Evolutionary conservation across 192 early-diverging fungal genomes (phyloP).

Genomic region (Coemansia sp.): DNA sequence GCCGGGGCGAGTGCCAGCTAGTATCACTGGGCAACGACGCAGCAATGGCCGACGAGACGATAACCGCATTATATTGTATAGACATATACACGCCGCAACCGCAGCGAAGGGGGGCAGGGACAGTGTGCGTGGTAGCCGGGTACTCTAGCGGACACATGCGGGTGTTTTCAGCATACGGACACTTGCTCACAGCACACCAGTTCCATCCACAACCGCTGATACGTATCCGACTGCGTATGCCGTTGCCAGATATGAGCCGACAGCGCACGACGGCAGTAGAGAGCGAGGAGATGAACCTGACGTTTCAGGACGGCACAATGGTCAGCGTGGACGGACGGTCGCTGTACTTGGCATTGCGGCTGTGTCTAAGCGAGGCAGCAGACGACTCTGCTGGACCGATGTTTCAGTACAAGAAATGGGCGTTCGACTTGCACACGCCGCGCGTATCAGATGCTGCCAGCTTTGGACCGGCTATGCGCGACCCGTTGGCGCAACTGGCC

Average conservation of each 20-base stretch:
- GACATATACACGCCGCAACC: slow-evolving; percentile 19
- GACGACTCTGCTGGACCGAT: slow-evolving; percentile 22
- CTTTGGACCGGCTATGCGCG: slow-evolving; percentile 32
- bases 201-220: slow-evolving; percentile 32
- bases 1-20: slow-evolving; percentile 17
- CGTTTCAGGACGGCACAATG: slow-evolving; percentile 41
- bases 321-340: slow-evolving; percentile 42
- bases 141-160: slow-evolving; percentile 44
- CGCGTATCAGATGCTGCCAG: slow-evolving; percentile 36
- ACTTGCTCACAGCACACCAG: slow-evolving; percentile 38
- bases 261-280: slow-evolving; percentile 12
- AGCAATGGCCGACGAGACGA: slow-evolving; percentile 20
- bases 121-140: slow-evolving; percentile 43
- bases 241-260: slow-evolving; percentile 7
- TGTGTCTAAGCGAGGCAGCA: slow-evolving; percentile 38
- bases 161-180: slow-evolving; percentile 41
- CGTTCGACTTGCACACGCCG: slow-evolving; percentile 34
- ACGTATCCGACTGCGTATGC: slow-evolving; percentile 40
- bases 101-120: slow-evolving; percentile 3
- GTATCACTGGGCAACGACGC: slow-evolving; percentile 42
- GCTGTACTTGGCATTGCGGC: slow-evolving; percentile 40
- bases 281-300: slow-evolving; percentile 37
- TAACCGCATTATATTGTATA: slow-evolving; percentile 41
- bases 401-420: slow-evolving; percentile 53
- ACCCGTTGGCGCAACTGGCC: slow-evolving; percentile 31